Conservation (phyloP, 805 yeast species). For the Metschnikowia hibisci region DNA sequence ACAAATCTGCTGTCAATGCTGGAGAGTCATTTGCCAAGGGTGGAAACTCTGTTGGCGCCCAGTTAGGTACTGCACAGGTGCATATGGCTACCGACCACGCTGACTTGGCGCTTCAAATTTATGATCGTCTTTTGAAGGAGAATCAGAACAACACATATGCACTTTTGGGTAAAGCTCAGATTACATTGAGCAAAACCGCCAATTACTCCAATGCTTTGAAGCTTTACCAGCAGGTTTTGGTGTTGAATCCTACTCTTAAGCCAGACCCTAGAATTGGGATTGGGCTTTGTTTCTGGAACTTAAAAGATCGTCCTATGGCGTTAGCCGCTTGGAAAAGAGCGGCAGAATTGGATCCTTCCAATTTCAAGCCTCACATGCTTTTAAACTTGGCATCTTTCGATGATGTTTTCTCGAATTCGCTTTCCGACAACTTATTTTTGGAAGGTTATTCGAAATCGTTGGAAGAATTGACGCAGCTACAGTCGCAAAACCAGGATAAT, state of each 20-base stretch:
- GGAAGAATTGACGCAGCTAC: slow-evolving; percentile 37
- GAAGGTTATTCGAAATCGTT: slow-evolving; percentile 58
- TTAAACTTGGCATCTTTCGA: slow-evolving; percentile 68
- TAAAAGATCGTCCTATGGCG: slow-evolving; percentile 77
- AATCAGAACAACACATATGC: slow-evolving; percentile 70
- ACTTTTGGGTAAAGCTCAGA: slow-evolving; percentile 77
- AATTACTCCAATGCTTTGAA: slow-evolving; percentile 72
- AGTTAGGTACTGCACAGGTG: slow-evolving; percentile 46
- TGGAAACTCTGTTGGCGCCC: slow-evolving; percentile 1
- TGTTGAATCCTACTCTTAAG: slow-evolving; percentile 67
- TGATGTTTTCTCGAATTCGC: slow-evolving; percentile 51
- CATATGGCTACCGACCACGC: slow-evolving; percentile 54
- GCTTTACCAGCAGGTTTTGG: slow-evolving; percentile 77
- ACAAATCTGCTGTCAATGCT: slow-evolving; percentile 22
- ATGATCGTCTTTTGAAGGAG: slow-evolving; percentile 55
- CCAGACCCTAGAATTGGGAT: slow-evolving; percentile 96
- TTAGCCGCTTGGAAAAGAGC: slow-evolving; percentile 78
- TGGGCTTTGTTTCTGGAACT: slow-evolving; percentile 89
- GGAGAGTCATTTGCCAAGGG: slow-evolving; percentile 17
- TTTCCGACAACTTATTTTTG: slow-evolving; percentile 59
- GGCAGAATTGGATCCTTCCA: slow-evolving; percentile 58
- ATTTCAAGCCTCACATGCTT: slow-evolving; percentile 59
- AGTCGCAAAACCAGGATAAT: slow-evolving; percentile 43
- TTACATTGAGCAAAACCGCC: slow-evolving; percentile 61
- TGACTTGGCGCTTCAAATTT: slow-evolving; percentile 67